Base-by-base conservation (phyloP, 2,329 filamentous ascomycete genomes). In the Rhytidhysteron rufulum region DNA sequence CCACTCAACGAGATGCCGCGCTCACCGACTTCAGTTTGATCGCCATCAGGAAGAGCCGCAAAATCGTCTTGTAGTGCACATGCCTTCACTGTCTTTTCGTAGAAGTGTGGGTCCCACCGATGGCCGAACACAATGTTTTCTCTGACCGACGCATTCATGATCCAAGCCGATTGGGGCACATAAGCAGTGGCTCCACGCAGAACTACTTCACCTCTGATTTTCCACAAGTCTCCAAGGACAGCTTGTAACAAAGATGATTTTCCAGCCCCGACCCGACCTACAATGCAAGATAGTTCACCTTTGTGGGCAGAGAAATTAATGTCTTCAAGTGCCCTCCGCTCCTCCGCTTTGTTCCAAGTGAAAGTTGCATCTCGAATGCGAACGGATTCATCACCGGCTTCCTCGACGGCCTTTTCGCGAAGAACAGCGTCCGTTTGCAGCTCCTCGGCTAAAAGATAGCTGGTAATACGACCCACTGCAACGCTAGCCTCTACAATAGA, bases 61-160 rank as follows among this genome's bases (percentile, higher is more conserved):
- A 98, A 96, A 62, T 98, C 93, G 51, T 96, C 90, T 5, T 85
- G 60, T 24, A 98, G 74, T 33, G 93, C 93, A 63, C 94, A 98
- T 30, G 93, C 91, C 60, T 88, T 83, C 37, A 98, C 76, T 1
- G 91, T 96, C 57, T 86, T 83, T 41, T 97, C 88, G 68, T 98
- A 98, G 66, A 98, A 98, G 21, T 84, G 78, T 4, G 90, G 83
- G 65, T 98, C 91, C 74, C 86, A 96, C 34, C 88, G 83, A 67
- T 98, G 89, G 2, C 93, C 93, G 58, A 98, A 98, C 4, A 96
- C 76, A 53, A 98, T 95, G 60, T 98, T 98, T 60, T 98, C 93
- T 55, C 89, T 88, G 41, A 98, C 90, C 21, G 87, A 95, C 7
- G 93, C 93, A 60, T 98, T 98, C 83, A 97, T 91, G 38, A 98